These are phyloP conservation scores for Colletotrichum filicis DNA, from an alignment of 2,329 filamentous ascomycete species.

Conservation along the genomic window DNA sequence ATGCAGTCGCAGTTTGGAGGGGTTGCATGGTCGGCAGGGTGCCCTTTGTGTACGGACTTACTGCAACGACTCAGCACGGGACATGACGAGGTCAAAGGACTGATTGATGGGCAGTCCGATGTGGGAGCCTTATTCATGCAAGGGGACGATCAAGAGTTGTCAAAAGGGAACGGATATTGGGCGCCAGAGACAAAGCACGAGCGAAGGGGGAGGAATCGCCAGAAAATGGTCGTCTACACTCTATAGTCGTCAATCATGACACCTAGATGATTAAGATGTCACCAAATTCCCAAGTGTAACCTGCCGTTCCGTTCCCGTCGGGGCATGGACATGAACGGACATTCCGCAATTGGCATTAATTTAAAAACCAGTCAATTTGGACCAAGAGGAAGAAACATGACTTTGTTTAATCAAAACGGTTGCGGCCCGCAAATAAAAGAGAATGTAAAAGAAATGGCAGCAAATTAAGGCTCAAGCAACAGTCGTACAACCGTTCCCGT, in stretches of 20 bases:
- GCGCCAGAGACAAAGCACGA: conserved; percentile 5
- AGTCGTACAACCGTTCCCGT: background rate
- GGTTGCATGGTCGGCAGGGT: conserved; percentile 21
- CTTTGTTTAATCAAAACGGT: background rate
- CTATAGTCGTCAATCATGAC: conserved; percentile 3
- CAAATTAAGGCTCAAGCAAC: background rate
- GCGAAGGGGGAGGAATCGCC: background rate
- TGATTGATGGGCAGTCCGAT: conserved; percentile 18
- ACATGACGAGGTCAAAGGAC: conserved; percentile 1
- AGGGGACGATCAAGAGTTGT: conserved; percentile 24
- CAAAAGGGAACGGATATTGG: conserved; percentile 8
- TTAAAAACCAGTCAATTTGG: background rate
- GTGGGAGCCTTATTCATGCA: conserved; percentile 28
- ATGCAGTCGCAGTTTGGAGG: background rate
- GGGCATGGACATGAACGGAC: background rate
- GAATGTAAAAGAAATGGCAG: background rate
- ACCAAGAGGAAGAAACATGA: background rate
- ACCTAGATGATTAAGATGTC: background rate
- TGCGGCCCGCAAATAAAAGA: background rate
- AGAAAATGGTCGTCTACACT: background rate
- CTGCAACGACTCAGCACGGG: conserved; percentile 1
- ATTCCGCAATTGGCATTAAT: background rate
- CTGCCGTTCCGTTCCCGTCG: conserved; percentile 6
- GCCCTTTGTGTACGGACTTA: background rate
- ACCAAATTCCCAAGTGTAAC: background rate